Conservation (phyloP, 2,329 filamentous ascomycete species). For the Orbilia ellipsospora region DNA sequence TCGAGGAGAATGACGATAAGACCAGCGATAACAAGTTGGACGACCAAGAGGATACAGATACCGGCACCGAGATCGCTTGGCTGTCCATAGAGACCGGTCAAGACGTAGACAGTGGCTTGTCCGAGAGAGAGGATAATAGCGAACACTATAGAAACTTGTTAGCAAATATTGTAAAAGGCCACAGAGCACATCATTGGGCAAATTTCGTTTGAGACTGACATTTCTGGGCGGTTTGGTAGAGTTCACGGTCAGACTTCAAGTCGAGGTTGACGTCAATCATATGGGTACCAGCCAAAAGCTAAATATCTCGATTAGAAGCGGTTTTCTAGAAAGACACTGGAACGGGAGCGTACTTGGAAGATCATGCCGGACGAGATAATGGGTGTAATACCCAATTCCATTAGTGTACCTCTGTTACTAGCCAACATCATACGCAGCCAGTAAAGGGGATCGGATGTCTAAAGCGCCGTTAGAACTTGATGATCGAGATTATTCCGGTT, state of each 20-base stretch:
- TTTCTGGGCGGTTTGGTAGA: constrained; percentile 99
- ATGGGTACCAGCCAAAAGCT: constrained; percentile 97
- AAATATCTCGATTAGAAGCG: constrained; percentile 36
- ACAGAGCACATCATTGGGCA: constrained; percentile 2
- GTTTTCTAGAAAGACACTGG: not conserved
- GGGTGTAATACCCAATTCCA: constrained; percentile 96
- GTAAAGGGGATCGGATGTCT: constrained; percentile 95
- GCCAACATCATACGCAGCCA: constrained; percentile 99
- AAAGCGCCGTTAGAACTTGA: constrained; percentile 60
- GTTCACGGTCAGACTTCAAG: constrained; percentile 98
- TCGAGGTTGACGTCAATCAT: constrained; percentile 99
- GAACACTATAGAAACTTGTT: constrained; percentile 68
- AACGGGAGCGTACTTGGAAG: constrained; percentile 76
- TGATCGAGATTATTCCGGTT: constrained; percentile 3
- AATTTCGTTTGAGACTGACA: constrained; percentile 62
- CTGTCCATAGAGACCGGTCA: constrained; percentile 96
- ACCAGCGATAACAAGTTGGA: constrained; percentile 96
- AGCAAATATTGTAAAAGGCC: constrained; percentile 13
- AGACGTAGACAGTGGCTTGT: constrained; percentile 96
- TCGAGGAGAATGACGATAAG: constrained; percentile 99
- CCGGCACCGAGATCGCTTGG: constrained; percentile 96
- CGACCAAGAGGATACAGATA: constrained; percentile 97
- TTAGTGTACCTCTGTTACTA: constrained; percentile 95
- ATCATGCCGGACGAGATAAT: constrained; percentile 99
- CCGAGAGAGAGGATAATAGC: constrained; percentile 98